Evolutionary conservation across 257 asterid genomes (phyloP), one percentile per base, ranked within the genome.

Genomic region (Rubia yunnanensis): DNA sequence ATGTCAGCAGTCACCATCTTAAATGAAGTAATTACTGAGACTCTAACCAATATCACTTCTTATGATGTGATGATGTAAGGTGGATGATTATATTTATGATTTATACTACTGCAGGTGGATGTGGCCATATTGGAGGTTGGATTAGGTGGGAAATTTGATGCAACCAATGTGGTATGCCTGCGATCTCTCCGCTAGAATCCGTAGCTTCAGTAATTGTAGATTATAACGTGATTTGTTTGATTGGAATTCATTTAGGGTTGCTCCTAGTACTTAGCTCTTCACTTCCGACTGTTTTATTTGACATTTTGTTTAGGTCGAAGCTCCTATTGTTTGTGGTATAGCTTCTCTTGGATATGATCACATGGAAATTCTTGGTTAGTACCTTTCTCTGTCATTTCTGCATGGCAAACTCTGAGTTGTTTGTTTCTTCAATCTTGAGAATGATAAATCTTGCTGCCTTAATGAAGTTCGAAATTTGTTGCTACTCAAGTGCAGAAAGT

Each of bases 361-460:
- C 85, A 87, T 87, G 96, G 97, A 94, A 73, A 90, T 94, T 83
- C 96, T 94, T 73, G 97, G 99, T 94, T 79, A 85, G 99, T 86
- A 76, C 76, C 72, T 82, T 74, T 80, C 73, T 78, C 75, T 77
- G 70, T 79, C 69, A 67, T 55, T 63, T 30, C 69, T 76, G n/a
- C n/a, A n/a, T n/a, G 52, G 80, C 77, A 71, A 64, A 69, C 64
- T 67, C 63, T 30, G 18, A 72, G 34, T 70, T 65, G 63, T 38
- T 46, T 23, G 11, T 53, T 9, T 35, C 36, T 8, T 36, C 24
- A 3, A 24, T 20, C 7, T 63, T 18, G 24, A 23, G 10, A 14
- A 34, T 52, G 27, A 35, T 30, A 20, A n/a, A 15, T 22, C 8
- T 27, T 38, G 8, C 59, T 63, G 23, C 23, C 10, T 15, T 23